Base-by-base conservation (phyloP, 345 rosid species). In the Populus alba region DNA sequence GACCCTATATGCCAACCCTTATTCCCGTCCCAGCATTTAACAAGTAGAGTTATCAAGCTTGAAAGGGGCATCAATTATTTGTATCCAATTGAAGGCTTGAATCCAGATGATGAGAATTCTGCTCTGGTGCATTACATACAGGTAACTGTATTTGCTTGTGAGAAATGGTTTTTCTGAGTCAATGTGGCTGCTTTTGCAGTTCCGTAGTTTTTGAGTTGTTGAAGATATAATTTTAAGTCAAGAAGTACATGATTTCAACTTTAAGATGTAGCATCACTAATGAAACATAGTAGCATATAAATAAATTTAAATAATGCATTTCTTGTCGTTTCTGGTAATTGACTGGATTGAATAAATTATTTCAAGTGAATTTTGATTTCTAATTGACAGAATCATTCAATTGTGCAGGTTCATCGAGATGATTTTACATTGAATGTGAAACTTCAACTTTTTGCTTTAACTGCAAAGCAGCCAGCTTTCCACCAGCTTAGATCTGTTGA, bases 401-500 rank as follows among this genome's bases (percentile, higher is more conserved):
- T 68, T 83, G 55, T 31, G 27, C 74, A 95, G 98, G 98, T 93
- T 70, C 92, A 95, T 81, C 91, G 68, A 77, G 99, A 93, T 85
- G 97, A 93, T 78, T 86, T 91, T 76, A 33, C 85, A 68, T 77
- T 87, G 92, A 95, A 95, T 79, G 91, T 85, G 68, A 90, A 90
- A 81, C 94, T 95, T 81, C 94, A 92, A 88, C 95, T 92, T 71
- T 83, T 95, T 80, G 88, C 87, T 81, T 89, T 92, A 13, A 81
- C 88, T 35, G 94, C 97, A 82, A 93, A 93, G 88, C 95, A 93
- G 85, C 88, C 96, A 39, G 91, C 98, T 76, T 92, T 92, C 87
- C 97, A 95, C 87, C 99, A 95, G 89, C 99, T 95, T 84, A 87
- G 99, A 86, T 87, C 97, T 17, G 92, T 95, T 12, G 97, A 95